Base-by-base conservation (phyloP, 108 stramenopile species). In the Nitzschia sp. region DNA sequence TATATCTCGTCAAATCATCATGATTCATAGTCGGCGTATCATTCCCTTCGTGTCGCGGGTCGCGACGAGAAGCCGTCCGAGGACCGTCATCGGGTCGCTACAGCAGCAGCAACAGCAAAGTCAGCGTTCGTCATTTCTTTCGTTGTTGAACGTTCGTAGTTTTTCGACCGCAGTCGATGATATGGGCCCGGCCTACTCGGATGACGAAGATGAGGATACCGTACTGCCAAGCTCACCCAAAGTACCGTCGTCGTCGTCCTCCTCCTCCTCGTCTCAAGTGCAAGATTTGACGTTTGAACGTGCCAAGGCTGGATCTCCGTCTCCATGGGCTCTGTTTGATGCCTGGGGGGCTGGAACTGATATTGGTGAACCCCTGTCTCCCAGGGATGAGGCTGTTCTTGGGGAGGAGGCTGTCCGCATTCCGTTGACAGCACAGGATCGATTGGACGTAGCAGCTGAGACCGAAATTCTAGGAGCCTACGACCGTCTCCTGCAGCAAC, bases 281-380 rank as follows among this genome's bases (percentile, higher is more conserved):
- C 47, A 60, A n/a, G 29, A 34, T 19, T 54, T 47, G 16, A 68
- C 61, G 3, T 66, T 72, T 34, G 13, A 76, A 69, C 41, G 50
- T 3, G 45, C 58, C 67, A 87, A 89, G 70, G 79, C 85, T 21
- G 92, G 92, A 38, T 88, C 92, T 3, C 89, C 92, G 55, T 89
- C 87, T 59, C 92, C 92, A 46, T 90, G 89, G 92, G 89, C 92
- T n/a, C 85, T 91, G 45, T 94, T 91, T 74, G 92, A 94, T 78
- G 92, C 92, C 19, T 94, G 92, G 92, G 92, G 92, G 22, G 92
- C 89, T n/a, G 87, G 85, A 53, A 55, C 41, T 21, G 76, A 77
- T 25, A 30, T 53, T 29, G 46, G 67, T 41, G 80, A 80, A 45
- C 71, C 78, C 9, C 67, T 89, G 23, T 66, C 72, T 21, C 19